Percentiles rank a stretch among this genome's conserved stretches.
phyloP scores from a whole-genome alignment of 2,329 filamentous ascomycete genomes.

The Alternaria sp. region DNA sequence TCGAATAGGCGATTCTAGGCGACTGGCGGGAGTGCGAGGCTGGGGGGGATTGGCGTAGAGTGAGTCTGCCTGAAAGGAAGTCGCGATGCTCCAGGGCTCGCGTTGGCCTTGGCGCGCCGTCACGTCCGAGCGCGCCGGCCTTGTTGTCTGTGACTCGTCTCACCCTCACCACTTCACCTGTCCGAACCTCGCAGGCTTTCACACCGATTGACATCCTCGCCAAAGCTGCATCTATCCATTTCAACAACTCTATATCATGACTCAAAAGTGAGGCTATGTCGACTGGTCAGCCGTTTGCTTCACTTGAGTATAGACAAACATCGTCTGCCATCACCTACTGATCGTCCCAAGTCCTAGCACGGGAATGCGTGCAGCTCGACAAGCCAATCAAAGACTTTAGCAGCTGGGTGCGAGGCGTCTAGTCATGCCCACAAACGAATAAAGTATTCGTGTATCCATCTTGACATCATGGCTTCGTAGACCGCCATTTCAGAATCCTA shows the following conservation, averaged over 20 bases:
- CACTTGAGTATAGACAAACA: slow-evolving; percentile 27
- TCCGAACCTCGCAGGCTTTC: slow-evolving; percentile 4
- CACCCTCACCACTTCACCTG: not conserved
- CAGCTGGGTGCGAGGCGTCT: not conserved
- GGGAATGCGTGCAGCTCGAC: not conserved
- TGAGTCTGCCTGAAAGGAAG: slow-evolving; percentile 15
- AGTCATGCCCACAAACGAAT: not conserved
- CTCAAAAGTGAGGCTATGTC: slow-evolving; percentile 3
- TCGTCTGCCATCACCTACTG: slow-evolving; percentile 7
- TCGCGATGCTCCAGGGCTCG: slow-evolving; percentile 27
- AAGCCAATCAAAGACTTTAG: not conserved
- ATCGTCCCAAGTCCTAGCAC: not conserved
- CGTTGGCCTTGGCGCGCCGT: slow-evolving; percentile 24
- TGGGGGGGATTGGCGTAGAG: not conserved
- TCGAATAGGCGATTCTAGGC: not conserved
- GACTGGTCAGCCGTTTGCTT: slow-evolving; percentile 27
- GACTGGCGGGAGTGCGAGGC: not conserved
- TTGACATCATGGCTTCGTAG: slow-evolving; percentile 23
- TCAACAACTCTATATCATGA: not conserved
- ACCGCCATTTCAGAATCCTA: slow-evolving; percentile 36
- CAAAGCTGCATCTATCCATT: slow-evolving; percentile 16
- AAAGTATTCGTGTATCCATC: slow-evolving; percentile 7
- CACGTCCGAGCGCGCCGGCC: slow-evolving; percentile 12
- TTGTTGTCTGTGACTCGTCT: slow-evolving; percentile 8
- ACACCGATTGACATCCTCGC: slow-evolving; percentile 15